Percentiles rank a stretch among this genome's conserved stretches.
phyloP scores from a whole-genome alignment of 75 land plant genomes.

The Azolla pinnata region DNA sequence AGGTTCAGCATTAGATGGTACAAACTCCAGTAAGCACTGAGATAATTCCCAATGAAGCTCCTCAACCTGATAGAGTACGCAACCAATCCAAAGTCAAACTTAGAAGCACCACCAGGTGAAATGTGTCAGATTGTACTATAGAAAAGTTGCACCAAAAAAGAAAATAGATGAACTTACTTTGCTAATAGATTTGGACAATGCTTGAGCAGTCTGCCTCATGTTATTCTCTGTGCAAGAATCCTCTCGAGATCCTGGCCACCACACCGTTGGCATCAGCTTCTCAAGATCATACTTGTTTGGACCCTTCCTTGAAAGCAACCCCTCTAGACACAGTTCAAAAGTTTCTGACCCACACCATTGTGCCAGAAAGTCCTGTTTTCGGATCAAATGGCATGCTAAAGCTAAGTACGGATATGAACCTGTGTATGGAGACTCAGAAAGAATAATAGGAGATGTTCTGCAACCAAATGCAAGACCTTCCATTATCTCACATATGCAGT shows the following conservation, averaged over 20 bases:
- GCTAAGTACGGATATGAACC: slow-evolving; percentile 84
- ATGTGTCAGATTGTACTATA: background rate
- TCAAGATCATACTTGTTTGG: slow-evolving; percentile 85
- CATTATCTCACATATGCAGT: slow-evolving; percentile 23
- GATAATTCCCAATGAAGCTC: slow-evolving; percentile 90
- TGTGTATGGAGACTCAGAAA: slow-evolving; percentile 72
- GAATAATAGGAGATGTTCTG: slow-evolving; percentile 48
- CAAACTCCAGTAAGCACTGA: slow-evolving; percentile 50
- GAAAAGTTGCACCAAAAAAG: background rate
- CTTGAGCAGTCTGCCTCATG: slow-evolving; percentile 71
- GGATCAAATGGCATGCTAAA: slow-evolving; percentile 62
- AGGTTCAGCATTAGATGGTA: slow-evolving; percentile 34
- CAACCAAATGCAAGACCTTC: slow-evolving; percentile 59
- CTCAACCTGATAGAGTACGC: slow-evolving; percentile 51
- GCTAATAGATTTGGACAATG: slow-evolving; percentile 60
- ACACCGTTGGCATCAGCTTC: slow-evolving; percentile 66
- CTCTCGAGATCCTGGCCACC: slow-evolving; percentile 92
- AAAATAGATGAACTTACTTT: slow-evolving; percentile 42
- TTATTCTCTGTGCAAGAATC: slow-evolving; percentile 67
- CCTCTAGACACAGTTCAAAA: slow-evolving; percentile 72
- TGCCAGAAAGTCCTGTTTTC: slow-evolving; percentile 61
- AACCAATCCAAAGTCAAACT: slow-evolving; percentile 1
- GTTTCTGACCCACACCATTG: slow-evolving; percentile 59
- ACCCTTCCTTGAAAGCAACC: slow-evolving; percentile 60
- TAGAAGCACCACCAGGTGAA: background rate